A percentile compares a stretch with the other conserved stretches of the same genome.
Evolutionary conservation across 306 rosid species (phyloP).

Genomic region (Gastrolobium bilobum): DNA sequence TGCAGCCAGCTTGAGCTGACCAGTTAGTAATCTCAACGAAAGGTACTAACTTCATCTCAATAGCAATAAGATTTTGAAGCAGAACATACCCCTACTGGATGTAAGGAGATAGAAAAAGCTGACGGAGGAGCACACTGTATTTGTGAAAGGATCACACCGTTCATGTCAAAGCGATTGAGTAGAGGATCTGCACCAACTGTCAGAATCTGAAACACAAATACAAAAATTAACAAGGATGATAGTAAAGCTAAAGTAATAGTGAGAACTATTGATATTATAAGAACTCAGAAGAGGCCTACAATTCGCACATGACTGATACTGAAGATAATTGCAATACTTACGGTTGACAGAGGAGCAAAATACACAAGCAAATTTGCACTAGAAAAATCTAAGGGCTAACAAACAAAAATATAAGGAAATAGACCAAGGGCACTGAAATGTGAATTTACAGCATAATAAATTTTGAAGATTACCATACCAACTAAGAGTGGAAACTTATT

Average conservation of each 20-base stretch:
- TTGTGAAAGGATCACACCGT: slow-evolving; percentile 82
- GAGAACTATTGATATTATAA: slow-evolving; percentile 8
- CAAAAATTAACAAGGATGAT: background rate
- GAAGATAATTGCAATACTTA: slow-evolving; percentile 29
- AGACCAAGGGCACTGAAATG: slow-evolving; percentile 5
- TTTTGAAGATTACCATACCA: too few relatives aligned
- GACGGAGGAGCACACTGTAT: slow-evolving; percentile 91
- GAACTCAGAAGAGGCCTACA: slow-evolving; percentile 21
- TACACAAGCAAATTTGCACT: background rate
- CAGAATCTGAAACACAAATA: slow-evolving; percentile 64
- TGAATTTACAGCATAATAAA: background rate
- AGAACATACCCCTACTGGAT: slow-evolving; percentile 80
- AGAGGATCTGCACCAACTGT: slow-evolving; percentile 90
- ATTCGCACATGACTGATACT: slow-evolving; percentile 21
- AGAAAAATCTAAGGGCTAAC: background rate
- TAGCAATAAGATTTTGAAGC: slow-evolving; percentile 6
- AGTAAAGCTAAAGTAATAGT: background rate
- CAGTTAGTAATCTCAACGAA: slow-evolving; percentile 18
- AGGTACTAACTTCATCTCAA: slow-evolving; percentile 24
- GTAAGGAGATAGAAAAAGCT: slow-evolving; percentile 78
- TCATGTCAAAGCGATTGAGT: slow-evolving; percentile 80
- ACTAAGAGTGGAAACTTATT: background rate
- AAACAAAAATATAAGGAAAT: background rate
- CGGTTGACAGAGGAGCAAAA: background rate
- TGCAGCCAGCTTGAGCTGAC: slow-evolving; percentile 40